These are phyloP conservation scores for Dendrocalamus latiflorus DNA, from an alignment of 202 grass and related monocot genomes.

Conservation along the genomic window DNA sequence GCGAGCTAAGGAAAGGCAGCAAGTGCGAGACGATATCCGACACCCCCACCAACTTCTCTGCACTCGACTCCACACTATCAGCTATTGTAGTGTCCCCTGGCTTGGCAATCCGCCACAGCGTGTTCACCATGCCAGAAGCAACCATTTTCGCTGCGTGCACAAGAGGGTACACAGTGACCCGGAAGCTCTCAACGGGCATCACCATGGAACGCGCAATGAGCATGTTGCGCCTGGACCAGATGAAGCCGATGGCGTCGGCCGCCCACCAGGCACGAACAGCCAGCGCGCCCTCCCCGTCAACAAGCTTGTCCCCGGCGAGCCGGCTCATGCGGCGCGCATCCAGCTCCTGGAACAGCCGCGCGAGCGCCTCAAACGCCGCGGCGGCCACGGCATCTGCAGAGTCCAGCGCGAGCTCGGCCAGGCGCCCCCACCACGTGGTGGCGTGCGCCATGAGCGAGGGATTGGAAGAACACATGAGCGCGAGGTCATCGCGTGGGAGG, in stretches of 20 bases:
- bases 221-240: slow-evolving; percentile 81
- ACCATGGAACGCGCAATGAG: slow-evolving; percentile 85
- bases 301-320: slow-evolving; percentile 92
- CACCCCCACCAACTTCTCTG: slow-evolving; percentile 85
- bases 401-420: slow-evolving; percentile 62
- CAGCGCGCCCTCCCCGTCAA: slow-evolving; percentile 75
- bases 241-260: slow-evolving; percentile 61
- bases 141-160: slow-evolving; percentile 86
- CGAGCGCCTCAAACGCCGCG: slow-evolving; percentile 69
- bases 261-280: slow-evolving; percentile 87
- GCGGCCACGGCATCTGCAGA: slow-evolving; percentile 68
- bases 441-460: slow-evolving; percentile 79
- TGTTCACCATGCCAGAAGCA: slow-evolving; percentile 68
- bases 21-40: slow-evolving; percentile 88
- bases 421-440: slow-evolving; percentile 75
- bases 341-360: slow-evolving; percentile 86
- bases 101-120: slow-evolving; percentile 57
- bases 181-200: slow-evolving; percentile 87
- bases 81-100: slow-evolving; percentile 46
- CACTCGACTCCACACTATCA: slow-evolving; percentile 44
- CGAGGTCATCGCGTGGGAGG: slow-evolving; percentile 83
- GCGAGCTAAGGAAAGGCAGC: slow-evolving; percentile 85
- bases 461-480: slow-evolving; percentile 76
- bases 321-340: slow-evolving; percentile 91
- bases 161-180: slow-evolving; percentile 73